These are phyloP conservation scores for Exophiala calicioides DNA, from an alignment of 2,329 filamentous ascomycete species.

Conservation along the genomic window DNA sequence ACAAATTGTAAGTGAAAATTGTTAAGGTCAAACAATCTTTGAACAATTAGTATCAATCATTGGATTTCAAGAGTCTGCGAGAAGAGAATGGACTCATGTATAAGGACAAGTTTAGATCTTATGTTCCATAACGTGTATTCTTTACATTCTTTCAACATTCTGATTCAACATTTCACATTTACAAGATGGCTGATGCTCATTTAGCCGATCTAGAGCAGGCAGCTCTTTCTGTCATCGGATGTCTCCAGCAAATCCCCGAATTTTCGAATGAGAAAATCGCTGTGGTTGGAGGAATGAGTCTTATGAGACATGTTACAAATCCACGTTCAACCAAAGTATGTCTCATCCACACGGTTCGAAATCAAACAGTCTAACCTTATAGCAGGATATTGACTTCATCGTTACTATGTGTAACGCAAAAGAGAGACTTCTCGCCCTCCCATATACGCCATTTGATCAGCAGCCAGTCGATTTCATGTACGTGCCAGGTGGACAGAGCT, in stretches of 20 bases:
- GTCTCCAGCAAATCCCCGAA: background rate
- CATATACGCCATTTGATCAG: background rate
- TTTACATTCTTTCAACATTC: background rate
- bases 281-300: background rate
- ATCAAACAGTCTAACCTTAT: background rate
- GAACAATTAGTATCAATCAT: too few relatives aligned
- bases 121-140: too few relatives aligned
- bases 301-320: background rate
- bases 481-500: too few relatives aligned
- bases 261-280: background rate
- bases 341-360: background rate
- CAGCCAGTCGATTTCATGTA: background rate
- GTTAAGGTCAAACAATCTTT: too few relatives aligned
- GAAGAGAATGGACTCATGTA: too few relatives aligned
- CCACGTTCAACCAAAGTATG: background rate
- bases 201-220: background rate
- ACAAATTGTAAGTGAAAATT: too few relatives aligned
- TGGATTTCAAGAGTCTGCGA: too few relatives aligned
- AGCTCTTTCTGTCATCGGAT: background rate
- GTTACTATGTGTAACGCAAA: background rate
- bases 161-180: background rate
- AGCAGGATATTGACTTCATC: conserved; percentile 2
- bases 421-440: background rate
- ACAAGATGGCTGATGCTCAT: too few relatives aligned
- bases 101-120: too few relatives aligned